Base-by-base conservation (phyloP, 2,329 filamentous ascomycete genomes). In the Paraphaeosphaeria minitans region DNA sequence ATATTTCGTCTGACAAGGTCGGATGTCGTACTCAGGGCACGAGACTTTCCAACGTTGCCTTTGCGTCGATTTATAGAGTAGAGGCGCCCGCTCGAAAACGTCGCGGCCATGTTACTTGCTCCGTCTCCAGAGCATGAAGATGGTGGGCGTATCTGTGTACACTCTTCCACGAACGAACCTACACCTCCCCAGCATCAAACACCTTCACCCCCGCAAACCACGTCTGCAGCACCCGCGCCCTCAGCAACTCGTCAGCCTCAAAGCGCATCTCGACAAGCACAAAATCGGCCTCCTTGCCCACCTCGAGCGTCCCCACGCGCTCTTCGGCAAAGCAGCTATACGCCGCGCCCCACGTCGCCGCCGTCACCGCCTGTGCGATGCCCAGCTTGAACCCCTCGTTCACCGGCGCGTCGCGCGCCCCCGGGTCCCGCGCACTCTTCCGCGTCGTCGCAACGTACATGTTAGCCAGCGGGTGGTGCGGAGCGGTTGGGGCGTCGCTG, bases 361-460 rank as follows among this genome's bases (percentile, higher is more conserved):
- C 85, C 1, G 77, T 79, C 2, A 88, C 73, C 0, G 84, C 83
- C 64, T 86, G 81, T 42, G 78, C 81, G 43, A 88, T 62, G 1
- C 80, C 81, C 16, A 88, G 72, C 4, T 79, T 80, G 66, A 85
- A 86, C 24, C 85, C 74, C 3, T 78, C 78, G 62, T 87, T 87
- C 0, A 86, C 79, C 0, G 77, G 75, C 5, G 74, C 75, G 37
- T 78, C 69, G 1, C 54, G 64, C 2, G 65, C 71, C 22, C 72
- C 73, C 0, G 81, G 81, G 62, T 86, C 81, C 4, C 83, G 74
- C 8, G 83, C 84, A 0, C 84, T 86, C 43, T 78, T 79, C 41
- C 86, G 77, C 21, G 85, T 88, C 1, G 85, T 84, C 0, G 84
- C 86, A 3, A 86, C 80, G 66, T 87, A 87, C 6, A 87, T 62